Conservation (phyloP, 2,329 filamentous ascomycete genomes). For the Xylaria digitata region DNA sequence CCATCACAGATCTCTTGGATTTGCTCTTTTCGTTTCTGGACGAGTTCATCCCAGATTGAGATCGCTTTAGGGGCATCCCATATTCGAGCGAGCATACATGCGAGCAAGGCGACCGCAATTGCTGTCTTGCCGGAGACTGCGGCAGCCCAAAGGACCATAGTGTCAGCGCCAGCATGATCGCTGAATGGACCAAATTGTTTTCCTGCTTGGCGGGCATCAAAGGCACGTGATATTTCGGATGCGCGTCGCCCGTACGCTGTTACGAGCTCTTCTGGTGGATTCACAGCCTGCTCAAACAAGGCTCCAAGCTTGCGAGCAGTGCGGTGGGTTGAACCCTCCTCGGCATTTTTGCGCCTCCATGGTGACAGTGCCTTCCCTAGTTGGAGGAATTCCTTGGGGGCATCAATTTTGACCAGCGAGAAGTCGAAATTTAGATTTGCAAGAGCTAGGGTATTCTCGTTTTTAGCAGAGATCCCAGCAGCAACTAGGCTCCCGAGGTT, state of each 20-base stretch:
- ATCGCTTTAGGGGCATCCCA: conserved; percentile 36
- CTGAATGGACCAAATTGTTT: not conserved
- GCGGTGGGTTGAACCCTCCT: not conserved
- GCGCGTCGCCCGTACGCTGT: conserved; percentile 11
- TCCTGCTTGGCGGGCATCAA: not conserved
- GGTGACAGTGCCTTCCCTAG: not conserved
- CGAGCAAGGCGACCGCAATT: conserved; percentile 31
- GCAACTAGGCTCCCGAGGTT: not conserved
- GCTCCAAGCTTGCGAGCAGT: conserved; percentile 22
- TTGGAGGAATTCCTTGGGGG: too few species aligned
- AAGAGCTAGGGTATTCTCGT: conserved; percentile 11
- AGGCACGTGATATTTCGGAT: conserved; percentile 1
- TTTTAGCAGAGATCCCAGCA: not conserved
- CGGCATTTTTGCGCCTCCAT: too few species aligned
- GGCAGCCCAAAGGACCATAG: conserved; percentile 38
- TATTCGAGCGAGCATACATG: conserved; percentile 39
- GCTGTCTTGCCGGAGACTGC: conserved; percentile 36
- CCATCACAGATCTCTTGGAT: not conserved
- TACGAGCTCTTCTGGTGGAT: not conserved
- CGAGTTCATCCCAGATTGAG: conserved; percentile 39
- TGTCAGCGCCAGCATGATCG: conserved; percentile 30
- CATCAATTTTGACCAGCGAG: conserved; percentile 5
- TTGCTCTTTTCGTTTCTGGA: conserved; percentile 18
- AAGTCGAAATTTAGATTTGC: conserved; percentile 19
- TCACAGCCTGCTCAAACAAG: conserved; percentile 6